These are phyloP conservation scores for Myochromella boudieri DNA, from an alignment of 768 basidiomycete species.

Conservation along the genomic window DNA sequence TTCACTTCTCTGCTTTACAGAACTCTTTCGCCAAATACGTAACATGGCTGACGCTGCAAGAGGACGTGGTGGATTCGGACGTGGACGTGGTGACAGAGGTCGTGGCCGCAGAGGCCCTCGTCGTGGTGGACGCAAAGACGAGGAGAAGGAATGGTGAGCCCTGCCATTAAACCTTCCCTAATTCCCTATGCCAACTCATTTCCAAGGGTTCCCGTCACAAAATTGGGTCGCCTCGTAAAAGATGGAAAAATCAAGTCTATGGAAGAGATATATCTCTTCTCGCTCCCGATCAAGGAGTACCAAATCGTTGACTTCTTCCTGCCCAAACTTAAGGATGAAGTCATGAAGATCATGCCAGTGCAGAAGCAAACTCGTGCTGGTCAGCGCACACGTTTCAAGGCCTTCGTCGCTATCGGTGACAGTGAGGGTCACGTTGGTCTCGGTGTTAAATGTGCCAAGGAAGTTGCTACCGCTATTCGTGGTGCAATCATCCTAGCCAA, in stretches of 20 bases:
- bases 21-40: conserved; percentile 25
- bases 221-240: conserved; percentile 98
- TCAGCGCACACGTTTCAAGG: conserved; percentile 99
- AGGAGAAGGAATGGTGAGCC: conserved; percentile 97
- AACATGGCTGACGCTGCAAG: conserved; percentile 81
- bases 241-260: conserved; percentile 99
- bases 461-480: conserved; percentile 99
- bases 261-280: conserved; percentile 99
- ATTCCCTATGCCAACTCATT: conserved; percentile 8
- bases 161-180: conserved; percentile 19
- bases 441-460: conserved; percentile 99
- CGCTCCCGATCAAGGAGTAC: conserved; percentile 98
- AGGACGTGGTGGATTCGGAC: conserved; percentile 75
- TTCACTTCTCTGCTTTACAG: conserved; percentile 22
- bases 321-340: conserved; percentile 98
- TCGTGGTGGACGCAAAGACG: conserved; percentile 97
- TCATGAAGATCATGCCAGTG: conserved; percentile 99
- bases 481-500: conserved; percentile 99
- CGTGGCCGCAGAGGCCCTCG: conserved; percentile 88
- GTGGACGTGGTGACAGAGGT: conserved; percentile 90
- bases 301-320: conserved; percentile 99
- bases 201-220: conserved; percentile 92
- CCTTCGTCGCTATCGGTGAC: conserved; percentile 99
- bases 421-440: conserved; percentile 98
- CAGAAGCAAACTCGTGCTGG: conserved; percentile 99